phyloP scores from a whole-genome alignment of 1,284 basidiomycete species.

The Singerocomus inundabilis region DNA sequence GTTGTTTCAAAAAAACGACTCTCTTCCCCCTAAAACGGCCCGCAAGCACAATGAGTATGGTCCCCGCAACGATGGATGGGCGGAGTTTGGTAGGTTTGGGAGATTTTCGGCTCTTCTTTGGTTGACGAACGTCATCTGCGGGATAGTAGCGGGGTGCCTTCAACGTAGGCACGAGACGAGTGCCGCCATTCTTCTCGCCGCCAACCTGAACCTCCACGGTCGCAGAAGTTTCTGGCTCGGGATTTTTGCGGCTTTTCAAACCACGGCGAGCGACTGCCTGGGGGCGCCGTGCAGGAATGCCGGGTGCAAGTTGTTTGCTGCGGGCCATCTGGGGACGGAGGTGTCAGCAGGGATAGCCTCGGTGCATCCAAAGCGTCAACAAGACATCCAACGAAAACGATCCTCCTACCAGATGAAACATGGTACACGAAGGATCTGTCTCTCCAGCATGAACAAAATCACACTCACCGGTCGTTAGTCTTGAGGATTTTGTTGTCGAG shows the following conservation, averaged over 20 bases:
- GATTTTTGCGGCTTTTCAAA: constrained; percentile 79
- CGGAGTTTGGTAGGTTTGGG: constrained; percentile 79
- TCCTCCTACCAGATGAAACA: neutral
- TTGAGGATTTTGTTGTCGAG: constrained; percentile 39
- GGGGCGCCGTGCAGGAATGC: constrained; percentile 77
- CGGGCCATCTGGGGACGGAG: constrained; percentile 79
- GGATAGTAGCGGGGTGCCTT: constrained; percentile 98
- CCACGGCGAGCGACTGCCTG: constrained; percentile 81
- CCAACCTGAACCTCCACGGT: constrained; percentile 83
- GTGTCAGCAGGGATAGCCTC: constrained; percentile 23
- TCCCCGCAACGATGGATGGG: constrained; percentile 89
- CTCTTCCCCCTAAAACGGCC: constrained; percentile 99
- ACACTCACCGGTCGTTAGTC: constrained; percentile 39
- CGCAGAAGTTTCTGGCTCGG: constrained; percentile 57
- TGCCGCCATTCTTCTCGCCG: constrained; percentile 90
- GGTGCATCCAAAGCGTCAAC: constrained; percentile 34
- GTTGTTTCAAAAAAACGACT: constrained; percentile 97
- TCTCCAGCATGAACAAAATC: constrained; percentile 16
- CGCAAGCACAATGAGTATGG: constrained; percentile 95
- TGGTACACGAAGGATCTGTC: constrained; percentile 1
- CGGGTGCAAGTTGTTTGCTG: constrained; percentile 82
- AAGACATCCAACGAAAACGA: constrained; percentile 37
- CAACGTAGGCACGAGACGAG: constrained; percentile 79
- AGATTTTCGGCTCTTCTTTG: constrained; percentile 91
- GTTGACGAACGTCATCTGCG: constrained; percentile 88